phyloP scores from a whole-genome alignment of 2,329 filamentous ascomycete species.

The Colletotrichum salicis region DNA sequence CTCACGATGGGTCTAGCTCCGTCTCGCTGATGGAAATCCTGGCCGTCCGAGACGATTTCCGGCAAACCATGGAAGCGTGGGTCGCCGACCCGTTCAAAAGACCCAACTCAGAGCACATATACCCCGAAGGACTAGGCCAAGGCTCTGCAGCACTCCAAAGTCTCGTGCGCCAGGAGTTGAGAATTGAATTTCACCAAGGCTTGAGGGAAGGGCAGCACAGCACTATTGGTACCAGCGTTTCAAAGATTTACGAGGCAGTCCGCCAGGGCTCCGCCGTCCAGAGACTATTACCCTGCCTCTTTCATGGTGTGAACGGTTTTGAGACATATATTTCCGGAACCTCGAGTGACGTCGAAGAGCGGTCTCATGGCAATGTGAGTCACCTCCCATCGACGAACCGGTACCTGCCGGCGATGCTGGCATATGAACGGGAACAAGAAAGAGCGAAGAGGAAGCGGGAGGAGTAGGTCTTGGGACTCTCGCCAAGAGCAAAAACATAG shows the following conservation, averaged over 20 bases:
- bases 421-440: neutral
- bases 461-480: neutral
- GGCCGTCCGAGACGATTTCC: neutral
- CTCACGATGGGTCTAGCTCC: neutral
- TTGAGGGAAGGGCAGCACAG: constrained; percentile 44
- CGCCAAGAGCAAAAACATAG: neutral
- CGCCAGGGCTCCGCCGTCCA: constrained; percentile 19
- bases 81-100: constrained; percentile 13
- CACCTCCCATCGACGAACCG: too few relatives aligned
- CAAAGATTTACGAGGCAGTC: constrained; percentile 43
- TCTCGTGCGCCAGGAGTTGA: constrained; percentile 43
- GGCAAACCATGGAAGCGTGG: constrained; percentile 26
- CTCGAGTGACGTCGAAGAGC: neutral
- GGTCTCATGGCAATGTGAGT: neutral
- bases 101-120: neutral
- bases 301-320: neutral
- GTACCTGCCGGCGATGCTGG: neutral
- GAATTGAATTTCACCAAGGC: constrained; percentile 44
- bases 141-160: constrained; percentile 44
- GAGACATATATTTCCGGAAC: neutral
- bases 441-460: neutral
- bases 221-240: constrained; percentile 47
- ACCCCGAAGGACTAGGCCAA: constrained; percentile 41
- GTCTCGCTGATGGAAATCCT: constrained; percentile 2
- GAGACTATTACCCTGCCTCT: constrained; percentile 11